Percentiles rank a stretch among this genome's conserved stretches.
Conservation (phyloP, 805 yeast genomes). For the Ogataea paraovalis region DNA sequence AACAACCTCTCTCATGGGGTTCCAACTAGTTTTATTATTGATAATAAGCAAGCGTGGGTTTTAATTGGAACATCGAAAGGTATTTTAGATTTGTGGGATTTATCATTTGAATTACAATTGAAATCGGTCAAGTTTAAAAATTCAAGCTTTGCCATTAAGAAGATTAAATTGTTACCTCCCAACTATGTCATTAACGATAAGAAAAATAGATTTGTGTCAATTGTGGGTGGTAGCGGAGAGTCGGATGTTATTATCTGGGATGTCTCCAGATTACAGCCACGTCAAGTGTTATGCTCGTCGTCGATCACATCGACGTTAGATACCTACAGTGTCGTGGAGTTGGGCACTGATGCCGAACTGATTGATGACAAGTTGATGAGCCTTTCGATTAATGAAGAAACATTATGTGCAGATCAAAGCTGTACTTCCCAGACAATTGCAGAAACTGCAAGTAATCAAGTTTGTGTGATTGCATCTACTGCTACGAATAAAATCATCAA, state of each 20-base stretch:
- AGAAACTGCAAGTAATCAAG: slow-evolving; percentile 6
- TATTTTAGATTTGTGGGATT: slow-evolving; percentile 74
- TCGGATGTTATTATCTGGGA: slow-evolving; percentile 73
- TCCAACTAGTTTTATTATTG: slow-evolving; percentile 56
- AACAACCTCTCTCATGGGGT: slow-evolving; percentile 66
- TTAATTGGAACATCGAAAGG: slow-evolving; percentile 76
- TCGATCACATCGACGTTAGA: slow-evolving; percentile 24
- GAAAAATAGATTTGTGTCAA: slow-evolving; percentile 43
- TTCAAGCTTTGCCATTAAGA: slow-evolving; percentile 41
- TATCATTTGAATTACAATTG: slow-evolving; percentile 58
- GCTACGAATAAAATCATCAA: slow-evolving; percentile 24
- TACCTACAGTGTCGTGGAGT: slow-evolving; percentile 23
- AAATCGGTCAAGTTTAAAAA: slow-evolving; percentile 57
- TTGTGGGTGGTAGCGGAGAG: slow-evolving; percentile 63
- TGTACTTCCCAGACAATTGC: slow-evolving; percentile 21
- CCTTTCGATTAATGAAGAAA: slow-evolving; percentile 9
- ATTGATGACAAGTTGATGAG: slow-evolving; percentile 21
- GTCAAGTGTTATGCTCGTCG: slow-evolving; percentile 26
- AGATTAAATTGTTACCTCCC: slow-evolving; percentile 42
- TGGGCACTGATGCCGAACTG: slow-evolving; percentile 18
- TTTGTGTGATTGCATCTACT: slow-evolving; percentile 17
- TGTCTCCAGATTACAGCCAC: slow-evolving; percentile 56
- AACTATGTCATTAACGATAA: slow-evolving; percentile 32
- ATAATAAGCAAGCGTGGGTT: slow-evolving; percentile 54
- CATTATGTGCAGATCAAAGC: slow-evolving; percentile 19